Evolutionary conservation across 805 yeast species (phyloP).

Genomic region (Candida maesae): DNA sequence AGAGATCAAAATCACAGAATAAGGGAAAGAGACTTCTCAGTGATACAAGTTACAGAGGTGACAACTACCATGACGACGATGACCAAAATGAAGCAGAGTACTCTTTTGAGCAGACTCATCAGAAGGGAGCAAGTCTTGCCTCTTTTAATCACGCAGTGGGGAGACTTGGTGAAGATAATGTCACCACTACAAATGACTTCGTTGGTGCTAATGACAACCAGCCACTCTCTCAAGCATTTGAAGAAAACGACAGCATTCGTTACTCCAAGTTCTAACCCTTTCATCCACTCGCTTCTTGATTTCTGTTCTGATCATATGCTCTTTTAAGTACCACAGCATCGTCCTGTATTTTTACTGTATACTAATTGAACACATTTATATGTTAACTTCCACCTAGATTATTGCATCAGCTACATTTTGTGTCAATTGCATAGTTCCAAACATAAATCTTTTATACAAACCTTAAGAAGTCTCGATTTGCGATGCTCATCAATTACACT

Average conservation of each 20-base stretch:
- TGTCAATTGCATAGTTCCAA: too few relatives aligned
- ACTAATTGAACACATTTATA: not conserved
- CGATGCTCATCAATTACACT: not conserved
- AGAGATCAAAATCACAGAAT: conserved; percentile 16
- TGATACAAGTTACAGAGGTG: conserved; percentile 5
- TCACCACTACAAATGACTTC: conserved; percentile 24
- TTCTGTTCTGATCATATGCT: too few relatives aligned
- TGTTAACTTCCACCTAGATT: too few relatives aligned
- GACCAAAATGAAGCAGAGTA: conserved; percentile 3
- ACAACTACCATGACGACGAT: not conserved
- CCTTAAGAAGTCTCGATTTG: not conserved
- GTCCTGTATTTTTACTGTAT: not conserved
- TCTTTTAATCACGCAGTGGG: conserved; percentile 18
- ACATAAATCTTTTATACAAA: conserved; percentile 3
- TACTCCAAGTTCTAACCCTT: conserved; percentile 11
- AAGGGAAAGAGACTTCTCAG: conserved; percentile 17
- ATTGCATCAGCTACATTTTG: too few relatives aligned
- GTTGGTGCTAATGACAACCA: conserved; percentile 11
- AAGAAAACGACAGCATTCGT: conserved; percentile 1
- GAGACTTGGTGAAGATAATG: conserved; percentile 5
- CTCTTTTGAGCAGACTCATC: conserved; percentile 14
- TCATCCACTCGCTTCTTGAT: too few relatives aligned
- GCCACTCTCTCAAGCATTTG: conserved; percentile 1
- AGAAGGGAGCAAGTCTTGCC: conserved; percentile 17
- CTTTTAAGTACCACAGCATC: too few relatives aligned